Conservation (phyloP, 2,329 filamentous ascomycete species). For the Fusarium sp. region DNA sequence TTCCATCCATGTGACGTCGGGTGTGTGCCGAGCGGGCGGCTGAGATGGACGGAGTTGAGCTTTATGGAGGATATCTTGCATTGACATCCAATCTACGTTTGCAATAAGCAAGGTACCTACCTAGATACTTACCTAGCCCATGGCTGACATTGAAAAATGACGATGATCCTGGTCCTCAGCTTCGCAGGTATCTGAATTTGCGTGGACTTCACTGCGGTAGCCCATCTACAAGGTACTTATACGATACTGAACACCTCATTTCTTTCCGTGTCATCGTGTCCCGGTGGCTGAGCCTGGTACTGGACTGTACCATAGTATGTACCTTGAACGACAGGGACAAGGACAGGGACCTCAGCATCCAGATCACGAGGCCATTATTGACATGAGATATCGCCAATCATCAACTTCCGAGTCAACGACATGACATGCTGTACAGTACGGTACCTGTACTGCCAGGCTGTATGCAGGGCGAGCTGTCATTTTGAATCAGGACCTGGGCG, state of each 20-base stretch:
- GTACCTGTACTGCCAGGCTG: slow-evolving; percentile 1
- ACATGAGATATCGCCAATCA: slow-evolving; percentile 34
- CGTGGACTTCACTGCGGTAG: neutral
- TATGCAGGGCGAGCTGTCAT: slow-evolving; percentile 39
- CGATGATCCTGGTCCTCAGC: neutral
- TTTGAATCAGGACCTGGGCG: slow-evolving; percentile 11
- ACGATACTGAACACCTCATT: neutral
- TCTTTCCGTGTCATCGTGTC: neutral
- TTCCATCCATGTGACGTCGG: slow-evolving; percentile 19
- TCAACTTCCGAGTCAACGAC: slow-evolving; percentile 20
- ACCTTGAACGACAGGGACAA: slow-evolving; percentile 19
- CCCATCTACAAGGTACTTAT: neutral
- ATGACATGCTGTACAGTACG: neutral
- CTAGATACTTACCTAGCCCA: neutral
- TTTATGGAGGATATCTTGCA: neutral
- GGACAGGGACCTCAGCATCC: slow-evolving; percentile 9
- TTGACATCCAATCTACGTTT: neutral
- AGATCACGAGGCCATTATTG: slow-evolving; percentile 27
- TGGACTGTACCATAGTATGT: too few relatives aligned
- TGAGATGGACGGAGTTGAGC: neutral
- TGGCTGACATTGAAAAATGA: neutral
- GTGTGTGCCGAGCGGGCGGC: slow-evolving; percentile 1
- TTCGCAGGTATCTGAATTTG: neutral
- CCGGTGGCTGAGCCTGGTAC: slow-evolving; percentile 16
- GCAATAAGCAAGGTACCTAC: neutral